These are phyloP conservation scores for Cicer cuneatum DNA, from an alignment of 306 rosid genomes.

Conservation along the genomic window DNA sequence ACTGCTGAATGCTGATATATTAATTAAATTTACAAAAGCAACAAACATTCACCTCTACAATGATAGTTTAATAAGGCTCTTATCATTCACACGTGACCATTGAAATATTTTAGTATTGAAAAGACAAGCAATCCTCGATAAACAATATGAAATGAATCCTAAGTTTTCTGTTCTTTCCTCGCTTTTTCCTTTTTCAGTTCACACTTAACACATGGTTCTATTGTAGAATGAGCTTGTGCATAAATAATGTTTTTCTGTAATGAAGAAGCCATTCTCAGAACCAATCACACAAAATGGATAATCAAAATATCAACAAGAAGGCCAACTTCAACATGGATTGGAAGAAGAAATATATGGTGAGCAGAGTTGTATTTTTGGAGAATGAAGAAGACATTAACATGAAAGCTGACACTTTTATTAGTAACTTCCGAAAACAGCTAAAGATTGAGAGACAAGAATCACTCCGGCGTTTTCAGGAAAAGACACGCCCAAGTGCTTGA, in stretches of 20 bases:
- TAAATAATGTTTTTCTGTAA: slow-evolving; percentile 31
- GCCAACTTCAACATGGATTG: not conserved
- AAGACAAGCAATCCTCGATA: slow-evolving; percentile 4
- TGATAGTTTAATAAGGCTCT: slow-evolving; percentile 21
- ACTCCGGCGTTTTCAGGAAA: slow-evolving; percentile 50
- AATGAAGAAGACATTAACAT: slow-evolving; percentile 55
- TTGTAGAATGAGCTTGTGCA: slow-evolving; percentile 32
- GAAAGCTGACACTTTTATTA: slow-evolving; percentile 68
- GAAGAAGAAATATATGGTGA: slow-evolving; percentile 40
- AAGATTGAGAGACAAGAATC: slow-evolving; percentile 63
- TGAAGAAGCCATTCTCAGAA: slow-evolving; percentile 19
- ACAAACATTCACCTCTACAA: not conserved
- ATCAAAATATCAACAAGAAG: slow-evolving; percentile 38
- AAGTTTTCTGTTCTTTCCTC: slow-evolving; percentile 19
- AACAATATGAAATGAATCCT: not conserved
- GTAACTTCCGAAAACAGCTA: slow-evolving; percentile 62
- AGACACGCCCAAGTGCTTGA: slow-evolving; percentile 52
- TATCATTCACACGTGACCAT: slow-evolving; percentile 34
- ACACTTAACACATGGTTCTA: slow-evolving; percentile 45
- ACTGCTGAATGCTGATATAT: not conserved
- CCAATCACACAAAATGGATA: slow-evolving; percentile 52
- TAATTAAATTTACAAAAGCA: not conserved
- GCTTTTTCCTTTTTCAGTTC: slow-evolving; percentile 40
- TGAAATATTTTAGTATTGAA: slow-evolving; percentile 9
- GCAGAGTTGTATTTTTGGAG: slow-evolving; percentile 5